phyloP scores from a whole-genome alignment of 208 protist species.

The Leishmania aethiopica region DNA sequence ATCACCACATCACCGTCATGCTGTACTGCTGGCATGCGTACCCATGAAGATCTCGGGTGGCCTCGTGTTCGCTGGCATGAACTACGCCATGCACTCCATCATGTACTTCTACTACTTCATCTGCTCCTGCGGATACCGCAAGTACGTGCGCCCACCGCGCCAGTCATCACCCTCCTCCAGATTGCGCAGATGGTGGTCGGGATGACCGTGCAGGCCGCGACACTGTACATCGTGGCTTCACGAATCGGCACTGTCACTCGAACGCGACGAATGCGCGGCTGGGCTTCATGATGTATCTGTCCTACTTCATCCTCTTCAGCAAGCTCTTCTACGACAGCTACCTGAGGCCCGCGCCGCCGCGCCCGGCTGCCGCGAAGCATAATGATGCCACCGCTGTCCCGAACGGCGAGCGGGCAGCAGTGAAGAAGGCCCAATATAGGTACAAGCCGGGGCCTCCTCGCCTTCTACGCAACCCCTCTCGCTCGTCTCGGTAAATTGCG shows the following conservation, averaged over 20 bases:
- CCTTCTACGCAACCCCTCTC: not conserved
- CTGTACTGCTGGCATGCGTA: slow-evolving; percentile 94
- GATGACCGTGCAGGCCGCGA: slow-evolving; percentile 59
- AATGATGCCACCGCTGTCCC: slow-evolving; percentile 9
- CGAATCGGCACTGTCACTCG: slow-evolving; percentile 27
- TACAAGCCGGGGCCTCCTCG: not conserved
- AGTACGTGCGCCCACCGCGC: slow-evolving; percentile 67
- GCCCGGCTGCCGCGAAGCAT: slow-evolving; percentile 6
- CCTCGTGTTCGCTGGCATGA: slow-evolving; percentile 90
- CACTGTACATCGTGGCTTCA: slow-evolving; percentile 51
- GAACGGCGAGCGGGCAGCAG: slow-evolving; percentile 6
- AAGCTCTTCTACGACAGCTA: slow-evolving; percentile 86
- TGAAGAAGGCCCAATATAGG: slow-evolving; percentile 10
- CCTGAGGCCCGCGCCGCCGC: slow-evolving; percentile 34
- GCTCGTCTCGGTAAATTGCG: not conserved
- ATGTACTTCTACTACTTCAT: slow-evolving; percentile 96
- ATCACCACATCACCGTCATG: slow-evolving; percentile 92
- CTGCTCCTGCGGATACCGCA: slow-evolving; percentile 59
- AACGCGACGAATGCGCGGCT: slow-evolving; percentile 58
- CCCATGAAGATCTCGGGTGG: slow-evolving; percentile 55
- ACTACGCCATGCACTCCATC: slow-evolving; percentile 92
- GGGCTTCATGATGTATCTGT: slow-evolving; percentile 89
- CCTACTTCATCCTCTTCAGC: slow-evolving; percentile 92
- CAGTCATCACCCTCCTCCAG: slow-evolving; percentile 86
- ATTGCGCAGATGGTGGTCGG: slow-evolving; percentile 94